Base-by-base conservation (phyloP, 73 alveolate genomes). In the Paramecium octaurelia region DNA sequence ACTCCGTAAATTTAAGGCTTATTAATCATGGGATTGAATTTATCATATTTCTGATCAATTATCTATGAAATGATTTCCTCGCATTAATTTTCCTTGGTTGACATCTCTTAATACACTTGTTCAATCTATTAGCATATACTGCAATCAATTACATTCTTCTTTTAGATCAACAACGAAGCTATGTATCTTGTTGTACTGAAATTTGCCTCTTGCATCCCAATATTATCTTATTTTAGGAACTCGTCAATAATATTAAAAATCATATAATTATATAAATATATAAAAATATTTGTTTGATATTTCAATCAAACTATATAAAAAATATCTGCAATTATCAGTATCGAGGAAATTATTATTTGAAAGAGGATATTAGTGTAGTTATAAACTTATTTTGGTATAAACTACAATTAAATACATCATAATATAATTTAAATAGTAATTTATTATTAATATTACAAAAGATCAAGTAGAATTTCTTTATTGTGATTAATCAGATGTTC, bases 121-220 rank as follows among this genome's bases (percentile, higher is more conserved):
- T 80, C 42, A 3, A 80, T 80, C 88, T 75, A 75, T 4, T n/a
- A 9, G 24, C 0, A 75, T 38, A 29, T 3, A 7, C 0, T 0
- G 16, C 8, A 42, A 31, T 75, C 4, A 12, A 54, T 16, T 75
- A 75, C 88, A 80, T 80, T 48, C 57, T 80, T 23, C 21, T 80
- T 80, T 43, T 8, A 4, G 7, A 80, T 46, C 18, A 80, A 12
- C n/a, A 80, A 44, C 16, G 20, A 21, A 44, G 91, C 70, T 4
- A 80, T 80, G 4, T 80, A 24, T 48, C 73, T 43, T 21, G 91
- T 80, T 6, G 91, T 80, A 44, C 91, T 80, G 24, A 80, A 80
- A 36, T 34, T 73, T n/a, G 87, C 36, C 0, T 73, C 54, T 73
- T 73, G 16, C 50, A 64, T 12, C 12, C 48, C 84, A 64, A 64